These are phyloP conservation scores for Pulveroboletus sp. DNA, from an alignment of 768 basidiomycete species.

Conservation along the genomic window DNA sequence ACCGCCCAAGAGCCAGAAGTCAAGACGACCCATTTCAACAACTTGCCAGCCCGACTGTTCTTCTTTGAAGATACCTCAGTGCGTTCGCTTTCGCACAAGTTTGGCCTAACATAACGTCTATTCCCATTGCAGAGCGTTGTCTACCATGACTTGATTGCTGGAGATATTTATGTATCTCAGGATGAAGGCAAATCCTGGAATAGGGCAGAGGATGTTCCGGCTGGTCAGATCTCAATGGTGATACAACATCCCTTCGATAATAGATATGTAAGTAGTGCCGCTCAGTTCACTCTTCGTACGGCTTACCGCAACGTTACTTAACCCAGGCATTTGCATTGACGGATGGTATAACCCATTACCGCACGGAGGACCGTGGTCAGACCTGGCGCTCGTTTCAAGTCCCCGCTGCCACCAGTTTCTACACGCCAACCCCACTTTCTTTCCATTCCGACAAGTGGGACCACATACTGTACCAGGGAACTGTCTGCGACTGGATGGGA, in stretches of 20 bases:
- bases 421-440: conserved; percentile 64
- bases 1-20: conserved; percentile 47
- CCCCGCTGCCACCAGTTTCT: conserved; percentile 43
- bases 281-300: not conserved
- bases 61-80: conserved; percentile 94
- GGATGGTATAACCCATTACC: conserved; percentile 71
- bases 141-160: conserved; percentile 70
- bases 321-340: conserved; percentile 84
- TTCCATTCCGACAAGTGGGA: conserved; percentile 86
- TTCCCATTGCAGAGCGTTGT: conserved; percentile 51
- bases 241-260: conserved; percentile 86
- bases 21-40: conserved; percentile 53
- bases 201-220: conserved; percentile 45
- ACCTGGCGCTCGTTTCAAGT: conserved; percentile 83
- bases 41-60: conserved; percentile 71
- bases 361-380: conserved; percentile 82
- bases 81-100: conserved; percentile 29
- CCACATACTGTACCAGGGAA: conserved; percentile 77
- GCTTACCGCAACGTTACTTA: not conserved
- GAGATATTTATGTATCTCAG: conserved; percentile 70
- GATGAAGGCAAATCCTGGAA: conserved; percentile 83
- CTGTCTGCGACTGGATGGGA: conserved; percentile 49
- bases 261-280: conserved; percentile 49
- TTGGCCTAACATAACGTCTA: not conserved
- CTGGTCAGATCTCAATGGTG: conserved; percentile 63